A percentile compares a stretch with the other conserved stretches of the same genome.
phyloP scores from a whole-genome alignment of 1,284 basidiomycete genomes.

The Rhizoctonia solani region DNA sequence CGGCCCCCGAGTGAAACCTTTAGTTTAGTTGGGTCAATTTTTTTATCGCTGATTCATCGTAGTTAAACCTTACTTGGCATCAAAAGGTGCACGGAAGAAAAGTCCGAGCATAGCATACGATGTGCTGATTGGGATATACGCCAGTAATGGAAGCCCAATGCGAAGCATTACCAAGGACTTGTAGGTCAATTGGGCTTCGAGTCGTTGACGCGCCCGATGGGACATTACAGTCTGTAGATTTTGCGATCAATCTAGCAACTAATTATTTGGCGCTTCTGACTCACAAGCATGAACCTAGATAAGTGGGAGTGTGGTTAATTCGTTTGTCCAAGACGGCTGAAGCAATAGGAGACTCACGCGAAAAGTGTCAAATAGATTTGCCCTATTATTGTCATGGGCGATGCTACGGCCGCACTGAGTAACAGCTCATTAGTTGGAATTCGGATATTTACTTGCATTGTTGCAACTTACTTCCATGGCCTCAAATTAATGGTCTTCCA shows the following conservation, averaged over 20 bases:
- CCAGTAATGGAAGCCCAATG: slow-evolving; percentile 47
- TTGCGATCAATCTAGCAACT: background rate
- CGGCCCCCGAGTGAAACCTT: background rate
- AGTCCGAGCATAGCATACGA: slow-evolving; percentile 1
- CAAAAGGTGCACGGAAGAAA: background rate
- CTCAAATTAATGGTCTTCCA: background rate
- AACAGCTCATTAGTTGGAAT: background rate
- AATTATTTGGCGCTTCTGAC: background rate
- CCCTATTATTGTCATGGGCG: background rate
- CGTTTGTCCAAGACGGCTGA: too few relatives aligned
- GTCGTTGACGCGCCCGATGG: background rate
- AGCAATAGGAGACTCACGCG: too few relatives aligned
- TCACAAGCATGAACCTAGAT: background rate
- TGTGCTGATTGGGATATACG: slow-evolving; percentile 48
- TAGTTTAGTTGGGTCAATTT: background rate
- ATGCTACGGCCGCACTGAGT: background rate
- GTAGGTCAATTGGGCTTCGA: slow-evolving; percentile 49
- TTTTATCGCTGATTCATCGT: background rate
- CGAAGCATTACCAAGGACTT: slow-evolving; percentile 50
- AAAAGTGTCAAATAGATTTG: background rate
- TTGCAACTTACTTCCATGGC: background rate
- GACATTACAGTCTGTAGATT: background rate
- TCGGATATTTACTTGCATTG: background rate
- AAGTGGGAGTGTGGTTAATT: too few relatives aligned
- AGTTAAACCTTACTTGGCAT: background rate